A percentile compares a stretch with the other conserved stretches of the same genome.
Evolutionary conservation across 129 eudicot species (phyloP).

Genomic region (Logfia minima): DNA sequence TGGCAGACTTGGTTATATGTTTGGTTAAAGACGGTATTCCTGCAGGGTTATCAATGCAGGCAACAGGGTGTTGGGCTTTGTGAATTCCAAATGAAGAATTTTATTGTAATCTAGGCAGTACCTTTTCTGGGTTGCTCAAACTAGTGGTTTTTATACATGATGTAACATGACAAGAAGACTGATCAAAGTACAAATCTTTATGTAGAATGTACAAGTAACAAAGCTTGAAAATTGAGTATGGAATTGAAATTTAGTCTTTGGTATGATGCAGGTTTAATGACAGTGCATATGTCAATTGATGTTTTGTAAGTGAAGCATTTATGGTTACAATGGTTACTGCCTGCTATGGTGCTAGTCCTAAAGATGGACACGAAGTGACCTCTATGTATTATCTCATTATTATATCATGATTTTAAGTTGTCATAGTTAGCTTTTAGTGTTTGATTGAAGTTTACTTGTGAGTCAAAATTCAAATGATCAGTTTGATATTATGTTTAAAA

Average conservation of each 20-base stretch:
- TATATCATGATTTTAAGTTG: not conserved
- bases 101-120: conserved; percentile 19
- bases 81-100: conserved; percentile 30
- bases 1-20: conserved; percentile 19
- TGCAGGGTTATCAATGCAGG: conserved; percentile 30
- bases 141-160: conserved; percentile 30
- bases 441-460: not conserved
- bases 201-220: conserved; percentile 24
- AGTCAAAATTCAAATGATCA: not conserved
- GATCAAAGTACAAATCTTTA: conserved; percentile 20
- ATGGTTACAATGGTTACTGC: conserved; percentile 26
- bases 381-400: not conserved
- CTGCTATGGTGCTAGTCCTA: conserved; percentile 23
- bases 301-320: conserved; percentile 30
- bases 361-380: conserved; percentile 12
- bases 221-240: conserved; percentile 10
- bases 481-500: not conserved
- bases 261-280: conserved; percentile 33
- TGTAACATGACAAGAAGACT: conserved; percentile 33
- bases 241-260: conserved; percentile 27
- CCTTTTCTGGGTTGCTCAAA: conserved; percentile 35
- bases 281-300: conserved; percentile 32
- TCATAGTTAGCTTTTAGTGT: not conserved
- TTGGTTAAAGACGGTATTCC: conserved; percentile 27
- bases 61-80: conserved; percentile 14